phyloP scores from a whole-genome alignment of 2,329 filamentous ascomycete genomes.

The Penicillium freii region DNA sequence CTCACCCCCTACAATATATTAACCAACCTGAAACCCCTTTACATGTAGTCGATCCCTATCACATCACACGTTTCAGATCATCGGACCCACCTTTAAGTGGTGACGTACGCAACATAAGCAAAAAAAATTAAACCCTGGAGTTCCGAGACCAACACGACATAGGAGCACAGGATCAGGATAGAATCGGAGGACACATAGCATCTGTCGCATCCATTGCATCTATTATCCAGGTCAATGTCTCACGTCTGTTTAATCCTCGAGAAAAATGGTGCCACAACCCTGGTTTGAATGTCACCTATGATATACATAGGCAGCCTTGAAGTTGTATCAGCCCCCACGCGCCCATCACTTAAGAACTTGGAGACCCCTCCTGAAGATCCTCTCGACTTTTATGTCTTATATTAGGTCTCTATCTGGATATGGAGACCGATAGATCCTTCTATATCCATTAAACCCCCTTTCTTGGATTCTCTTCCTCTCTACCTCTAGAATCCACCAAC shows the following conservation, averaged over 20 bases:
- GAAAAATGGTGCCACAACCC: constrained; percentile 6
- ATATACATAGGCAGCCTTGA: constrained; percentile 1
- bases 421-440: background rate
- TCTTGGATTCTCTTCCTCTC: constrained; percentile 20
- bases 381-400: background rate
- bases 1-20: background rate
- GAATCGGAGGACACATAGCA: background rate
- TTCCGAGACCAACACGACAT: background rate
- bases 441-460: background rate
- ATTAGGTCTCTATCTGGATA: constrained; percentile 5
- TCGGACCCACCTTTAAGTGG: constrained; percentile 10
- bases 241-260: background rate
- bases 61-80: constrained; percentile 11
- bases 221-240: background rate
- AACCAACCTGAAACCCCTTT: background rate
- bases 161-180: background rate
- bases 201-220: background rate
- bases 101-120: background rate
- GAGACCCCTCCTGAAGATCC: constrained; percentile 7
- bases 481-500: background rate
- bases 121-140: background rate
- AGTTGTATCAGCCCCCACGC: constrained; percentile 11
- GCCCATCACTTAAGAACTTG: constrained; percentile 3
- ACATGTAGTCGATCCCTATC: background rate
- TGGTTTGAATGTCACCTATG: constrained; percentile 1